phyloP scores from a whole-genome alignment of 202 grass and related monocot genomes.

The Carex sylvatica region DNA sequence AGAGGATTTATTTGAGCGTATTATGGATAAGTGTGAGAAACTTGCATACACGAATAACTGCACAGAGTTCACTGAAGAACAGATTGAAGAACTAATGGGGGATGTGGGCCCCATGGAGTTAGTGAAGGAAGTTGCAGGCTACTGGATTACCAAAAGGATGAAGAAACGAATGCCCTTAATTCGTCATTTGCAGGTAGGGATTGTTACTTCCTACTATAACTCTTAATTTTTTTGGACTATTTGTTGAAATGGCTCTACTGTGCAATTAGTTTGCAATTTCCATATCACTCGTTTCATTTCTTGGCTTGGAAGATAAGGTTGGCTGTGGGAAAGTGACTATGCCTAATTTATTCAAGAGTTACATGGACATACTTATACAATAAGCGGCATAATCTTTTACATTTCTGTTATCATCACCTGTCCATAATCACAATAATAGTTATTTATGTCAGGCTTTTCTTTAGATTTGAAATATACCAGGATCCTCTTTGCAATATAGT shows the following conservation, averaged over 20 bases:
- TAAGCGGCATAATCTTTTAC: background rate
- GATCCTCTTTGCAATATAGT: background rate
- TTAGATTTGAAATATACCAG: background rate
- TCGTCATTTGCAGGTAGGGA: conserved; percentile 87
- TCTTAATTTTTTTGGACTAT: background rate
- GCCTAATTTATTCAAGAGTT: background rate
- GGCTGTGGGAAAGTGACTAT: background rate
- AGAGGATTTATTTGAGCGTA: conserved; percentile 74
- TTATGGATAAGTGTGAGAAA: conserved; percentile 92
- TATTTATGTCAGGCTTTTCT: conserved; percentile 3
- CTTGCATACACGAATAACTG: conserved; percentile 59
- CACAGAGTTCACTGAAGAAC: conserved; percentile 58
- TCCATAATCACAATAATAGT: no score
- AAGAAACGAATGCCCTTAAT: conserved; percentile 78
- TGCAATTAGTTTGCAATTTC: background rate
- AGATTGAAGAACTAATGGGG: conserved; percentile 66
- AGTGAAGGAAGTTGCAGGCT: conserved; percentile 51
- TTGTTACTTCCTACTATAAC: background rate
- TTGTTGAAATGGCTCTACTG: background rate
- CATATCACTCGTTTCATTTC: conserved; percentile 1
- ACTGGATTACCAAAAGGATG: conserved; percentile 81
- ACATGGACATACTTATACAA: background rate
- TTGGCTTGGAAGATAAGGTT: background rate
- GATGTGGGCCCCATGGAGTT: conserved; percentile 46
- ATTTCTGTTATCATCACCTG: background rate